Base-by-base conservation (phyloP, 805 yeast species). In the Saturnispora hagleri region DNA sequence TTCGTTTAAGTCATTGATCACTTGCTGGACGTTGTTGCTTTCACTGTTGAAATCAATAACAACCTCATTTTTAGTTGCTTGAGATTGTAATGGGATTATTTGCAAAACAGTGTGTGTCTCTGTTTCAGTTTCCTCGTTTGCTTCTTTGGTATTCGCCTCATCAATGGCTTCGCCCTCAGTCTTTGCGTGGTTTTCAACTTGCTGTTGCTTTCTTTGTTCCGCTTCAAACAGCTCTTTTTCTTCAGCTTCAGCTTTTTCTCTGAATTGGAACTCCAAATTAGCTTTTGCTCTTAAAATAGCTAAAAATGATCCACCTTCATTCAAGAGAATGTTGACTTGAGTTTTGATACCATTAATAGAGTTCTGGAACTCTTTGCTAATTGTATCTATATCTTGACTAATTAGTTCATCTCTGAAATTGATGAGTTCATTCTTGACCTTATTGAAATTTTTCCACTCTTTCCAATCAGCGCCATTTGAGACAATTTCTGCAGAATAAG, bases 301-400 rank as follows among this genome's bases (percentile, higher is more conserved):
- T 55, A 82, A 68, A 60, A 79, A 82, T 47, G 80, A 82, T 17
- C 79, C 82, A 50, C 81, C 76, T 60, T 86, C 93, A 45, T 77
- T 73, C 31, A 75, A 61, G 47, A 85, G 62, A 15, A 77, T 68
- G 43, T 71, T 69, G 47, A 82, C 65, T 51, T 82, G 78, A 53
- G 66, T 62, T 53, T 71, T 70, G 36, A 77, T 63, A 31, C 70
- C 69, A 41, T 58, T 55, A 56, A 79, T 56, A 56, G 67, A 59
- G 5, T 62, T 54, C 26, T 17, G n/a, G n/a, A 55, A 49, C 28
- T 67, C 62, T 20, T 71, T 62, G 3, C 54, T 56, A 1, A 56
- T 53, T 56, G 72, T 56, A 41, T 64, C 60, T 2, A 72, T 68
- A 18, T 67, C 60, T 20, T 66, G 62, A 12, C 60, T 56, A 15